phyloP scores from a whole-genome alignment of 495 filamentous ascomycete species.

The Penicillium crystallinum region DNA sequence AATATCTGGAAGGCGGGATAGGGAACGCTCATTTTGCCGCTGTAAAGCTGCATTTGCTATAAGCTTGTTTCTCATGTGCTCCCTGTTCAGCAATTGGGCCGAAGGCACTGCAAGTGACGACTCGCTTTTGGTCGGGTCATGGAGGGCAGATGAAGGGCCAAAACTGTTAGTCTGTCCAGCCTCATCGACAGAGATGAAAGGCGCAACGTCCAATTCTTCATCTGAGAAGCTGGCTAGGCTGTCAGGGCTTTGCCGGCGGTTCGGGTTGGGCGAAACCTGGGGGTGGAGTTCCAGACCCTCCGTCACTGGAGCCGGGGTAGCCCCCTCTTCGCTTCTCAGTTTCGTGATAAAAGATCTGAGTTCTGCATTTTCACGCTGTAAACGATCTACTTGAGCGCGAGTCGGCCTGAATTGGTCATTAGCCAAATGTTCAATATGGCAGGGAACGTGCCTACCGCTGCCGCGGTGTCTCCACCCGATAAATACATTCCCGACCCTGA shows the following conservation, averaged over 20 bases:
- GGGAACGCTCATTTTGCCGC: not conserved
- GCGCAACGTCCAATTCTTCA: constrained; percentile 1
- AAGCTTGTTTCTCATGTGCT: not conserved
- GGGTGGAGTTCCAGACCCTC: not conserved
- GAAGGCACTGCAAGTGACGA: not conserved
- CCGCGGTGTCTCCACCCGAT: not conserved
- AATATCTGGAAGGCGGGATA: not conserved
- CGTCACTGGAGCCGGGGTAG: not conserved
- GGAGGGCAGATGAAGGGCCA: constrained; percentile 1
- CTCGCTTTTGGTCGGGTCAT: not conserved
- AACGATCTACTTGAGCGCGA: not conserved
- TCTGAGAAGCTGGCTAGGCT: not conserved
- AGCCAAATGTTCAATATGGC: not conserved
- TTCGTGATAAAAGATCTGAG: not conserved
- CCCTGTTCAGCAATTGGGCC: not conserved
- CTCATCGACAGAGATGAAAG: not conserved
- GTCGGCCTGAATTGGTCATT: not conserved
- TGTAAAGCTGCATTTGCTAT: constrained; percentile 1
- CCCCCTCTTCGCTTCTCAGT: not conserved
- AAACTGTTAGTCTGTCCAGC: not conserved
- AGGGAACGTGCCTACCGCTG: not conserved
- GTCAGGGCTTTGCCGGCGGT: not conserved
- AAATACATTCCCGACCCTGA: not conserved
- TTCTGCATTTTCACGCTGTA: not conserved
- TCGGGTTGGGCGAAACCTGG: not conserved